Evolutionary conservation across 345 rosid genomes (phyloP).

Genomic region (Dovyalis caffra): DNA sequence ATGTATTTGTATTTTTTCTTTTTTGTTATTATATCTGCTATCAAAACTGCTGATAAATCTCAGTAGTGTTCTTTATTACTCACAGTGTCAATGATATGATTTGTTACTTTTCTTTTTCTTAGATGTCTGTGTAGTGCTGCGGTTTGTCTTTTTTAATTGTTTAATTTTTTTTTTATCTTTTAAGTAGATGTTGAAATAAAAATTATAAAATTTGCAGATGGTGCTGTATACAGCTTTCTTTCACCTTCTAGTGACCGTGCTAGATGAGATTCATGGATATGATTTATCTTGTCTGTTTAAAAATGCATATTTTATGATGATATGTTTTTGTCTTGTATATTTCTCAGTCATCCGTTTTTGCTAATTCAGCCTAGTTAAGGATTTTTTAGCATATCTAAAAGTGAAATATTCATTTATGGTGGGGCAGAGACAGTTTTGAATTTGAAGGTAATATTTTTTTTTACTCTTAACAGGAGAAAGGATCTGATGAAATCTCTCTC

Average conservation of each 20-base stretch:
- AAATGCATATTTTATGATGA: neutral
- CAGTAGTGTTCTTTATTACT: neutral
- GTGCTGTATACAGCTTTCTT: neutral
- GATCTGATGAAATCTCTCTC: conserved; percentile 55
- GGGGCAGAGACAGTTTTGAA: neutral
- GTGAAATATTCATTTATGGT: neutral
- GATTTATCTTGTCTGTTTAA: neutral
- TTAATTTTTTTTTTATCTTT: too few relatives aligned
- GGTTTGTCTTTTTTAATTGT: too few relatives aligned
- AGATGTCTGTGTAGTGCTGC: neutral
- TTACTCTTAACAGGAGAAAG: conserved; percentile 48
- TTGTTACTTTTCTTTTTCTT: neutral
- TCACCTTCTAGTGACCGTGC: neutral
- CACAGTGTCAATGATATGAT: too few relatives aligned
- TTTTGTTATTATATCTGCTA: neutral
- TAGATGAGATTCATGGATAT: neutral
- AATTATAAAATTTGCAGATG: neutral
- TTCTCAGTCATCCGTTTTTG: neutral
- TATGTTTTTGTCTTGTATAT: too few relatives aligned
- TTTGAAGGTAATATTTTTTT: neutral
- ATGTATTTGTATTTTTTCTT: neutral
- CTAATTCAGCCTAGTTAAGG: neutral
- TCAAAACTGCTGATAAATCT: neutral
- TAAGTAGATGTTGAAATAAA: too few relatives aligned
- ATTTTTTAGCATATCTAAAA: neutral